Base-by-base conservation (phyloP, 768 basidiomycete species). In the Panellus pusillus region DNA sequence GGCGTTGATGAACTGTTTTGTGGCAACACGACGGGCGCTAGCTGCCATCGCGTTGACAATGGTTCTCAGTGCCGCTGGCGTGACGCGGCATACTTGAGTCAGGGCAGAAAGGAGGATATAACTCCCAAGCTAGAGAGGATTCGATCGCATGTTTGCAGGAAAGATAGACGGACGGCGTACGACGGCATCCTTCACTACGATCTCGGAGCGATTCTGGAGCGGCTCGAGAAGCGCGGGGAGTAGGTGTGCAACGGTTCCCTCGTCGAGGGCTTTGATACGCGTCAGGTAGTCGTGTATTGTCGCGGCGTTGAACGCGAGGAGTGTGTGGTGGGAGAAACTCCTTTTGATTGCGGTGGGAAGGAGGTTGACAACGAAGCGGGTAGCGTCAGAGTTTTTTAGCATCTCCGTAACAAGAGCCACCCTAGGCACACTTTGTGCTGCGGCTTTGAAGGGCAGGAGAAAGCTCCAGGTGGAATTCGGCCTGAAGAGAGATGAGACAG, bases 251-350 rank as follows among this genome's bases (percentile, higher is more conserved):
- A 87, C 68, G 0, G 80, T 76, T 15, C 84, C 86, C 65, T 89
- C 88, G 60, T 88, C 82, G 29, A 90, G 63, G 4, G 66, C 59
- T 50, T 84, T 78, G 31, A 68, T 73, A 40, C 78, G 72, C 35
- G 83, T 79, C 36, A 99, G 75, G 63, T 89, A 95, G 37, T 91
- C 93, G 31, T 94, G 81, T 40, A 93, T 70, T 0, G 80, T 81
- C 7, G 89, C 86, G 7, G 89, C 80, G 68, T 92, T 91, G 72
- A 98, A 98, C 1, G 85, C 84, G 40, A 93, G 69, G 14, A 98
- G 71, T 0, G 88, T 81, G 35, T 85, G 85, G 65, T 96, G 85
- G n/a, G 67, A 64, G 50, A 68, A 65, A 2, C 71, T 72, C 29
- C 72, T 77, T 63, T 82, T 81, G 48, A 87, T 52, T 0, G 84